Conservation (phyloP, 2,329 filamentous ascomycete genomes). For the Dryadomyces quercus-mongolicae region DNA sequence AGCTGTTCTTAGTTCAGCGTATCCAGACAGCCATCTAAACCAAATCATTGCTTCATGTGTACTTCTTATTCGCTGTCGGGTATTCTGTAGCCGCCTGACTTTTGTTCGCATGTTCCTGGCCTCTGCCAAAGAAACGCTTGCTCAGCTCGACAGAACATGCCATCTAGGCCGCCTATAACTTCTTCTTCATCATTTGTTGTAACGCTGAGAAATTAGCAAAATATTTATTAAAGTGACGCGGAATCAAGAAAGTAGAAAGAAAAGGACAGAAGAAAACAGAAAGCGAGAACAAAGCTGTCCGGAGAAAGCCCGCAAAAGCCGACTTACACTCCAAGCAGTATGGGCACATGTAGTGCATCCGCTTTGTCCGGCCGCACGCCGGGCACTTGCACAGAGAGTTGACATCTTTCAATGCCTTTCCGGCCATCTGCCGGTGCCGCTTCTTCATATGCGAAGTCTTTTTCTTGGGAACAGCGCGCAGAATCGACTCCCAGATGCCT, state of each 20-base stretch:
- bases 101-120: not conserved
- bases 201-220: constrained; percentile 25
- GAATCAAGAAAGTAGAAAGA: no score
- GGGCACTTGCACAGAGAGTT: constrained; percentile 80
- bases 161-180: not conserved
- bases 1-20: not conserved
- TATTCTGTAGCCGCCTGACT: not conserved
- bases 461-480: constrained; percentile 93
- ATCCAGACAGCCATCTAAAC: no score
- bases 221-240: not conserved
- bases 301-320: not conserved
- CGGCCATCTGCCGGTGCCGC: constrained; percentile 84
- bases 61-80: no score
- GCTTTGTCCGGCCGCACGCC: constrained; percentile 76
- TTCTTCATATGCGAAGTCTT: constrained; percentile 97
- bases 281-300: not conserved
- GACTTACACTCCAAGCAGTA: constrained; percentile 40
- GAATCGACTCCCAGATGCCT: constrained; percentile 83
- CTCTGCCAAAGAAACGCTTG: no score
- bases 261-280: not conserved
- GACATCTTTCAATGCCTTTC: constrained; percentile 87
- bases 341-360: constrained; percentile 78
- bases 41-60: no score
- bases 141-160: no score
- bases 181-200: constrained; percentile 23